Conservation (phyloP, 495 filamentous ascomycete species). For the Lichina pygmaea region DNA sequence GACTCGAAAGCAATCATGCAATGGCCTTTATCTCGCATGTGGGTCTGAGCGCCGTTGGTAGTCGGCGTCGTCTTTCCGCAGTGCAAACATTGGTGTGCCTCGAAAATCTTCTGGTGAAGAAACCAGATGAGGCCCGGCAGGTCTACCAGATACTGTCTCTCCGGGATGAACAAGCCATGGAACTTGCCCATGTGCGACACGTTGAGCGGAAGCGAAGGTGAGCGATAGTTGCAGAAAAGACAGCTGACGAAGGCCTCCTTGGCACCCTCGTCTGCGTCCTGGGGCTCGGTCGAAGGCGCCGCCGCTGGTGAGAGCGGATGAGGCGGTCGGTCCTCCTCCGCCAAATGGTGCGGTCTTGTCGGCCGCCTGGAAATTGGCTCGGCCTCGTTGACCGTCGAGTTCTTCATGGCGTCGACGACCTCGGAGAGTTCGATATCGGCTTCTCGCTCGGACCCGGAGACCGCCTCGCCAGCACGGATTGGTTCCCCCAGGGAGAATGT, state of each 20-base stretch:
- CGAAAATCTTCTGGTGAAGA: conserved; percentile 43
- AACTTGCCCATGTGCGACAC: conserved; percentile 68
- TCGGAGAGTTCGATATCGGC: conserved; percentile 51
- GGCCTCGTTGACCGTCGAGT: conserved; percentile 32
- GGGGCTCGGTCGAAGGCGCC: conserved; percentile 2
- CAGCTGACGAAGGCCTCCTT: conserved; percentile 33
- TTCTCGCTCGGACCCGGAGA: conserved; percentile 26
- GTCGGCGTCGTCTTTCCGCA: conserved; percentile 57
- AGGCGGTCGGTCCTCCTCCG: conserved; percentile 15
- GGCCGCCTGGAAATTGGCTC: conserved; percentile 23
- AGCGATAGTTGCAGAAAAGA: conserved; percentile 71
- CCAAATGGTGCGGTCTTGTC: conserved; percentile 26
- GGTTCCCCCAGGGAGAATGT: conserved; percentile 78
- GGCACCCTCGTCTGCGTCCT: conserved; percentile 3
- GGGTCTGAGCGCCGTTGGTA: conserved; percentile 52
- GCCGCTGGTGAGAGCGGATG: conserved; percentile 11
- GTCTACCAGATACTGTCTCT: conserved; percentile 54
- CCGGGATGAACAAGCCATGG: conserved; percentile 92
- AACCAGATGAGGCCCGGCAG: conserved; percentile 58
- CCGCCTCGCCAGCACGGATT: conserved; percentile 18
- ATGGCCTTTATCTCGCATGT: conserved; percentile 92
- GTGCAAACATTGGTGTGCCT: conserved; percentile 56
- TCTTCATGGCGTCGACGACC: conserved; percentile 53
- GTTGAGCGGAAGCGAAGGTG: conserved; percentile 43
- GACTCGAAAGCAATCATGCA: conserved; percentile 85